Evolutionary conservation across 345 rosid genomes (phyloP).

Genomic region (Nasturtium officinale): DNA sequence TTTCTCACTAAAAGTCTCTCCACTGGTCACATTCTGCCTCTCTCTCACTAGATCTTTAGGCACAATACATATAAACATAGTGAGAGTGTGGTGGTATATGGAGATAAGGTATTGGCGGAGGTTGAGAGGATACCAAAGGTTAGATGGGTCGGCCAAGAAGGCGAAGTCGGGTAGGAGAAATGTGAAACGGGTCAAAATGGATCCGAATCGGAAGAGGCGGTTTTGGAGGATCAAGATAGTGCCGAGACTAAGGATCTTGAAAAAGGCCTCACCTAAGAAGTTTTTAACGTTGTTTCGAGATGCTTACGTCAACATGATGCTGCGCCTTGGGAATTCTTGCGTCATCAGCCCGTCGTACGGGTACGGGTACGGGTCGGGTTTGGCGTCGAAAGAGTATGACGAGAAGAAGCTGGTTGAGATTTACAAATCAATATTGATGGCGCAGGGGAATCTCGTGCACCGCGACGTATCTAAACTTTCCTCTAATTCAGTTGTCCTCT

Average conservation of each 20-base stretch:
- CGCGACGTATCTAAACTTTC: constrained; percentile 44
- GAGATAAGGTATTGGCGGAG: constrained; percentile 50
- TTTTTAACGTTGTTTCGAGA: constrained; percentile 61
- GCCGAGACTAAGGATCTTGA: constrained; percentile 52
- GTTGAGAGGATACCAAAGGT: constrained; percentile 52
- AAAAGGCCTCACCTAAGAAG: constrained; percentile 52
- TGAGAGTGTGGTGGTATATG: constrained; percentile 20
- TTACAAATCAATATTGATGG: constrained; percentile 63
- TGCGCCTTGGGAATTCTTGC: constrained; percentile 53
- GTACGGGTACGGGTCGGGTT: constrained; percentile 41
- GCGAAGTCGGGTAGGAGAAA: constrained; percentile 3
- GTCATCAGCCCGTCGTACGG: constrained; percentile 42
- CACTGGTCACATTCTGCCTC: constrained; percentile 4
- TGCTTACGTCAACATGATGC: constrained; percentile 76
- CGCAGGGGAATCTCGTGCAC: constrained; percentile 52
- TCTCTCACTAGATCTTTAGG: background rate
- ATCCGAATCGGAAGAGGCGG: constrained; percentile 40
- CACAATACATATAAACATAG: background rate
- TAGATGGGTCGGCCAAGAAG: constrained; percentile 42
- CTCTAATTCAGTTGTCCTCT: constrained; percentile 10
- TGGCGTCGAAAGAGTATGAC: constrained; percentile 52
- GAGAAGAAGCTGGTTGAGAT: constrained; percentile 64
- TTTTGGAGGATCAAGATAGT: constrained; percentile 58
- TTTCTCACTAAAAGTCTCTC: constrained; percentile 23
- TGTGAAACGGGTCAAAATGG: constrained; percentile 39